A percentile compares a stretch with the other conserved stretches of the same genome.
phyloP scores from a whole-genome alignment of 768 basidiomycete species.

The Hypholoma fasciculare region DNA sequence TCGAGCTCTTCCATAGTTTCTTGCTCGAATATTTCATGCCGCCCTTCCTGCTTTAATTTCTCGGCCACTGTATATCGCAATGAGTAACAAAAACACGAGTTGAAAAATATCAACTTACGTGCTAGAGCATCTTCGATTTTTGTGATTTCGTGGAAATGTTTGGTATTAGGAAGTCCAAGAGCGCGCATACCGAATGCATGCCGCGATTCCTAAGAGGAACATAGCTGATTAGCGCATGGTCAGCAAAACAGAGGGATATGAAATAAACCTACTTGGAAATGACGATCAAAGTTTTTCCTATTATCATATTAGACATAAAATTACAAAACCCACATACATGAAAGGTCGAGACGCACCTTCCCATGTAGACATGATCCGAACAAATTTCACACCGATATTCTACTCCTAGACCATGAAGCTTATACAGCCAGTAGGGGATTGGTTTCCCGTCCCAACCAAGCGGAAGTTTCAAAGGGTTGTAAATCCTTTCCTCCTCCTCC shows the following conservation, averaged over 20 bases:
- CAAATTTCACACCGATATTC: slow-evolving; percentile 98
- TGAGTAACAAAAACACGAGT: not conserved
- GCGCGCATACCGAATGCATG: slow-evolving; percentile 99
- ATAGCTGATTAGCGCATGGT: not conserved
- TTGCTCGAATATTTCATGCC: slow-evolving; percentile 88
- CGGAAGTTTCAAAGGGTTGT: slow-evolving; percentile 96
- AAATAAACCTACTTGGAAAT: slow-evolving; percentile 71
- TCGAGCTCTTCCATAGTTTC: slow-evolving; percentile 98
- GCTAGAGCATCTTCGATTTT: slow-evolving; percentile 95
- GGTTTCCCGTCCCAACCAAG: slow-evolving; percentile 99
- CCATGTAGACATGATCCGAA: slow-evolving; percentile 96
- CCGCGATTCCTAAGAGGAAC: slow-evolving; percentile 69
- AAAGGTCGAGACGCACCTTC: slow-evolving; percentile 53
- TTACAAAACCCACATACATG: slow-evolving; percentile 6
- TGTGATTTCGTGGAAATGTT: slow-evolving; percentile 99
- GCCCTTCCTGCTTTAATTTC: slow-evolving; percentile 95
- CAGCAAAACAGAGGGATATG: not conserved
- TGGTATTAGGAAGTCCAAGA: slow-evolving; percentile 94
- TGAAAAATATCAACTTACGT: slow-evolving; percentile 46
- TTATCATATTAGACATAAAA: slow-evolving; percentile 5
- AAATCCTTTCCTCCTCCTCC: slow-evolving; percentile 95
- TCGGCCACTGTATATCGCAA: slow-evolving; percentile 73
- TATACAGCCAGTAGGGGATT: slow-evolving; percentile 98
- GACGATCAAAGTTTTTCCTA: slow-evolving; percentile 92
- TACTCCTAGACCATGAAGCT: slow-evolving; percentile 96